Percentiles rank a stretch among this genome's conserved stretches.
Conservation (phyloP, 2,329 filamentous ascomycete species). For the Alternaria consortialis region DNA sequence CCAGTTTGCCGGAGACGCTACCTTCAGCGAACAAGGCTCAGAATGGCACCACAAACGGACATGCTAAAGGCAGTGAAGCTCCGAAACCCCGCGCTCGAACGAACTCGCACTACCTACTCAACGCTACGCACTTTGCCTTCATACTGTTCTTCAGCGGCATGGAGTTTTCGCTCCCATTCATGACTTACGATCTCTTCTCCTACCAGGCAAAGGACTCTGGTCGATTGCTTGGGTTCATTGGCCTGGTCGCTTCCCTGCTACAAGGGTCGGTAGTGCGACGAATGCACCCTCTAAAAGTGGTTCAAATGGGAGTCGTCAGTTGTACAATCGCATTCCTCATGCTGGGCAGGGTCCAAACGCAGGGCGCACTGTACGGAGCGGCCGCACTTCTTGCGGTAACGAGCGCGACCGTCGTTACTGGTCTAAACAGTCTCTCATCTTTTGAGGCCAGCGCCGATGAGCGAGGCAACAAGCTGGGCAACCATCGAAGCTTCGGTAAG, state of each 20-base stretch:
- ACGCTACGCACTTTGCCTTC: slow-evolving; percentile 86
- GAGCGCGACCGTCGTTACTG: slow-evolving; percentile 92
- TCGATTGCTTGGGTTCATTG: slow-evolving; percentile 86
- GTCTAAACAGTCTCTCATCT: slow-evolving; percentile 88
- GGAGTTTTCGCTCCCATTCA: slow-evolving; percentile 97
- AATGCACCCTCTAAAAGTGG: slow-evolving; percentile 79
- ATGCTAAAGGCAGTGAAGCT: slow-evolving; percentile 26
- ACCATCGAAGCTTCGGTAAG: slow-evolving; percentile 72
- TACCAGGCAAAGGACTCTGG: slow-evolving; percentile 84
- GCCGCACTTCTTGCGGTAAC: slow-evolving; percentile 87
- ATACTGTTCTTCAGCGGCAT: slow-evolving; percentile 97
- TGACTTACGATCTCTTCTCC: slow-evolving; percentile 93
- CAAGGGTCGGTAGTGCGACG: slow-evolving; percentile 92
- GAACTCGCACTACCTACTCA: slow-evolving; percentile 84
- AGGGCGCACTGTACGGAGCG: slow-evolving; percentile 78
- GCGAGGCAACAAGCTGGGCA: slow-evolving; percentile 85
- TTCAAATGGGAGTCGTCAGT: slow-evolving; percentile 79
- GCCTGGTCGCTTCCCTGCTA: slow-evolving; percentile 87
- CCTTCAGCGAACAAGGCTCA: slow-evolving; percentile 56
- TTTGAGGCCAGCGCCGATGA: slow-evolving; percentile 85
- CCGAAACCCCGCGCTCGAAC: slow-evolving; percentile 61
- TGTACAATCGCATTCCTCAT: slow-evolving; percentile 84
- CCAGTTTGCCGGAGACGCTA: slow-evolving; percentile 85
- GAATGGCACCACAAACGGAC: slow-evolving; percentile 28
- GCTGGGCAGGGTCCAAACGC: slow-evolving; percentile 73